Evolutionary conservation across 1,284 basidiomycete genomes (phyloP).

Genomic region (Puccinia hordei): DNA sequence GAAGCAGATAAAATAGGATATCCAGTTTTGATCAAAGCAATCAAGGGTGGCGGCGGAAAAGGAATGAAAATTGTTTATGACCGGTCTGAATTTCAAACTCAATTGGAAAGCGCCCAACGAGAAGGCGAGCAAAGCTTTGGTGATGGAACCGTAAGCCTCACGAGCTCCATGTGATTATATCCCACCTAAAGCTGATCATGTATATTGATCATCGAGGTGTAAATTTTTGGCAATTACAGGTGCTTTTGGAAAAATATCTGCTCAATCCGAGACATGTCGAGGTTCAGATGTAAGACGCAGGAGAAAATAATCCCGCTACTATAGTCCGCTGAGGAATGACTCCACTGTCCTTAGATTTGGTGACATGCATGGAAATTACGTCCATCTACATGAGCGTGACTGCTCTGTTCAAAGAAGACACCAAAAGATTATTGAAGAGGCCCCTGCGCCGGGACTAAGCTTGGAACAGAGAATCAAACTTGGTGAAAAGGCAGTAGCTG

Average conservation of each 20-base stretch:
- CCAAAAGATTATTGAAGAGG: slow-evolving; percentile 94
- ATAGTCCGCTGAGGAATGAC: slow-evolving; percentile 52
- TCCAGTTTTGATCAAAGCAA: slow-evolving; percentile 61
- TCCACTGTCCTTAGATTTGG: slow-evolving; percentile 90
- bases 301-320: slow-evolving; percentile 63
- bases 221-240: slow-evolving; percentile 39
- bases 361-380: slow-evolving; percentile 72
- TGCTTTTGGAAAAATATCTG: slow-evolving; percentile 58
- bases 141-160: slow-evolving; percentile 64
- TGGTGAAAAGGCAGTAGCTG: slow-evolving; percentile 82
- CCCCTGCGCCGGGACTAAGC: slow-evolving; percentile 83
- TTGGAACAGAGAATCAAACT: slow-evolving; percentile 75
- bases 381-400: slow-evolving; percentile 89
- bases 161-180: background rate
- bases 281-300: slow-evolving; percentile 74
- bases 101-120: slow-evolving; percentile 78
- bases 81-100: slow-evolving; percentile 71
- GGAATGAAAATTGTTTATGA: slow-evolving; percentile 62
- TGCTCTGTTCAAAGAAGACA: slow-evolving; percentile 91
- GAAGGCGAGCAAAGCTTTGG: slow-evolving; percentile 84
- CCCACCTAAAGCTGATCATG: background rate
- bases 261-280: slow-evolving; percentile 64
- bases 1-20: slow-evolving; percentile 65
- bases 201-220: background rate
- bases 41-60: slow-evolving; percentile 61